Evolutionary conservation across 352 stramenopile genomes (phyloP), one percentile per base, ranked within the genome.

Genomic region (Peronospora belbahrii): DNA sequence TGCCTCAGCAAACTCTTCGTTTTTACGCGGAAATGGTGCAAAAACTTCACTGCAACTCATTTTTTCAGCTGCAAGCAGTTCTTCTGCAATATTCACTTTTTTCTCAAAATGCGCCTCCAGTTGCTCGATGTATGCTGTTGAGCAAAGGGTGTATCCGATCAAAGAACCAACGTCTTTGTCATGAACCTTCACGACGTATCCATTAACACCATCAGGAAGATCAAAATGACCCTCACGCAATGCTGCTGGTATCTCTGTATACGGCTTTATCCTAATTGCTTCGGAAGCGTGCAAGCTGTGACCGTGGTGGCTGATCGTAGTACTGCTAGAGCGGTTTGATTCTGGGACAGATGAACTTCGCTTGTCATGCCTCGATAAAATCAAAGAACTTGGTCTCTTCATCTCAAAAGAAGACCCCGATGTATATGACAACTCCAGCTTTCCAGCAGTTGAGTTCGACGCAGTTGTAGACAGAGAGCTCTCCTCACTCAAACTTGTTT

Each of bases 141-240:
- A 91, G 35, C 73, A 84, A 14, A 94, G 65, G 18, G 79, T 85
- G 36, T 88, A 94, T 18, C 66, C 78, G 19, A 94, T 90, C 6
- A 94, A 44, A 6, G 82, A 88, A 8, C 82, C 79, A 27, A 91
- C 59, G 23, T 94, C 82, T 31, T 88, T 82, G 40, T 91, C 79
- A 39, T 88, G 68, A 17, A 90, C 70, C 24, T 82, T 74, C n/a
- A 91, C 76, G 9, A 85, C 74, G 32, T 81, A 88, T 23, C 72
- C 75, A 47, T 88, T 87, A 13, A 91, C 59, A 14, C 82, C 74
- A 7, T 66, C 58, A 0, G 76, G 79, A 1, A 91, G 59, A 28
- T 91, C 77, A 36, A 88, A 74, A 42, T 91, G 77, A 1, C 79
- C 79, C 15, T 87, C 74, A 30, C 56, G 62, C 30, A 94, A 44